phyloP scores from a whole-genome alignment of 2,329 filamentous ascomycete genomes.

The Colletotrichum liaoningense region DNA sequence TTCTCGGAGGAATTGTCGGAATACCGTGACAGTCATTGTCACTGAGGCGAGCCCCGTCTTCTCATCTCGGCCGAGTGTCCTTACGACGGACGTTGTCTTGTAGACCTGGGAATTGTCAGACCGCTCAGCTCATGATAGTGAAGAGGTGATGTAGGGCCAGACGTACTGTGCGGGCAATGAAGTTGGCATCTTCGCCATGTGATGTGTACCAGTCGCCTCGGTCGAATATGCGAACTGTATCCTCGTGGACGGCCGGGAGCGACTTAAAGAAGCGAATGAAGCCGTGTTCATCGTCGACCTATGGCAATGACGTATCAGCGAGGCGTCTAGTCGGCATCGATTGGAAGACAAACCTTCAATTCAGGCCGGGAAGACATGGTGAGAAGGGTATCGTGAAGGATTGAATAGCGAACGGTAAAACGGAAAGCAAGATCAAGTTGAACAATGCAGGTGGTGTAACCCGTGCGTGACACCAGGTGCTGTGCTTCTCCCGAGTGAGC shows the following conservation, averaged over 20 bases:
- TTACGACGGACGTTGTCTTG: slow-evolving; percentile 95
- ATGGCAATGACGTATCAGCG: not conserved
- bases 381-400: slow-evolving; percentile 14
- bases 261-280: slow-evolving; percentile 97
- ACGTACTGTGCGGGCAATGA: slow-evolving; percentile 80
- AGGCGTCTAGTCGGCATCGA: slow-evolving; percentile 11
- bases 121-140: not conserved
- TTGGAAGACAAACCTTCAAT: slow-evolving; percentile 65
- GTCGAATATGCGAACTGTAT: slow-evolving; percentile 91
- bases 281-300: slow-evolving; percentile 96
- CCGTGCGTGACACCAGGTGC: not conserved
- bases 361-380: slow-evolving; percentile 79
- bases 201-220: slow-evolving; percentile 95
- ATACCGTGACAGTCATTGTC: slow-evolving; percentile 94
- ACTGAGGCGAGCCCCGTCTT: slow-evolving; percentile 91
- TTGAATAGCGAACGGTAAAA: not conserved
- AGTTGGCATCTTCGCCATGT: slow-evolving; percentile 86
- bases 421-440: not conserved
- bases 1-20: slow-evolving; percentile 94
- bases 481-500: slow-evolving; percentile 4
- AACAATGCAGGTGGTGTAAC: slow-evolving; percentile 6
- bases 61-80: slow-evolving; percentile 86
- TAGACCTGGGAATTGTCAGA: slow-evolving; percentile 72
- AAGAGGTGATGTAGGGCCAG: not conserved
- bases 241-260: slow-evolving; percentile 76